Percentiles rank a stretch among this genome's conserved stretches.
Evolutionary conservation across 2,329 filamentous ascomycete species (phyloP).

Genomic region (Spiromastix sp.): DNA sequence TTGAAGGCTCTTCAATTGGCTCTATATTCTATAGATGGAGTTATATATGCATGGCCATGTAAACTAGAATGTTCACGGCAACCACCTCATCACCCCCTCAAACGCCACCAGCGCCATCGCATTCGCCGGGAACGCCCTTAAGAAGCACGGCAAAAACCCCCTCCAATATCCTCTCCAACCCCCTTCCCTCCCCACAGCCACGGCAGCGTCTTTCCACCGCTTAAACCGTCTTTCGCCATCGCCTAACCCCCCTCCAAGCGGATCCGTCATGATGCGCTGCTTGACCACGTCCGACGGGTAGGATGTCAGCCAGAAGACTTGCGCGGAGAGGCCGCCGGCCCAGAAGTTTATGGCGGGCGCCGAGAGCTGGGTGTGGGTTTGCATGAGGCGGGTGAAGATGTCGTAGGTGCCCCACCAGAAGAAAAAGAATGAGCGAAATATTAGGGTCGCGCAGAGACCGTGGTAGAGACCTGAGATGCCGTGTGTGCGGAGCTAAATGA

Average conservation of each 20-base stretch:
- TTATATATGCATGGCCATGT: too few relatives aligned
- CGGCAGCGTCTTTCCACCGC: slow-evolving; percentile 71
- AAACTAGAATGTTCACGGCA: too few relatives aligned
- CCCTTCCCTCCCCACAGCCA: slow-evolving; percentile 61
- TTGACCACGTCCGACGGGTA: slow-evolving; percentile 93
- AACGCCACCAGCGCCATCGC: slow-evolving; percentile 88
- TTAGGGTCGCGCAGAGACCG: slow-evolving; percentile 69
- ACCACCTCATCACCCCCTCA: slow-evolving; percentile 71
- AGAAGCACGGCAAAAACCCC: slow-evolving; percentile 86
- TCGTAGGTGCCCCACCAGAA: slow-evolving; percentile 98
- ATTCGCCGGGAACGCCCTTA: slow-evolving; percentile 91
- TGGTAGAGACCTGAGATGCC: slow-evolving; percentile 76
- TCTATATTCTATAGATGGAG: too few relatives aligned
- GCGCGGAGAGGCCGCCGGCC: slow-evolving; percentile 86
- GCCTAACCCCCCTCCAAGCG: slow-evolving; percentile 58
- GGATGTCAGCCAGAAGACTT: slow-evolving; percentile 87
- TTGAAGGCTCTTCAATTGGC: too few relatives aligned
- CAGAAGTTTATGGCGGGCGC: slow-evolving; percentile 87
- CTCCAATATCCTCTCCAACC: slow-evolving; percentile 81
- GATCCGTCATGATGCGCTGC: slow-evolving; percentile 94
- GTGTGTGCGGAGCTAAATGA: slow-evolving; percentile 42
- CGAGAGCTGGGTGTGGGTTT: slow-evolving; percentile 57
- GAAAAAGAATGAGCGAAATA: slow-evolving; percentile 93
- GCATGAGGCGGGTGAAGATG: slow-evolving; percentile 60
- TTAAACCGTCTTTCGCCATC: slow-evolving; percentile 60